A percentile compares a stretch with the other conserved stretches of the same genome.
Conservation (phyloP, 441 rosid species). For the Populus hybrid region DNA sequence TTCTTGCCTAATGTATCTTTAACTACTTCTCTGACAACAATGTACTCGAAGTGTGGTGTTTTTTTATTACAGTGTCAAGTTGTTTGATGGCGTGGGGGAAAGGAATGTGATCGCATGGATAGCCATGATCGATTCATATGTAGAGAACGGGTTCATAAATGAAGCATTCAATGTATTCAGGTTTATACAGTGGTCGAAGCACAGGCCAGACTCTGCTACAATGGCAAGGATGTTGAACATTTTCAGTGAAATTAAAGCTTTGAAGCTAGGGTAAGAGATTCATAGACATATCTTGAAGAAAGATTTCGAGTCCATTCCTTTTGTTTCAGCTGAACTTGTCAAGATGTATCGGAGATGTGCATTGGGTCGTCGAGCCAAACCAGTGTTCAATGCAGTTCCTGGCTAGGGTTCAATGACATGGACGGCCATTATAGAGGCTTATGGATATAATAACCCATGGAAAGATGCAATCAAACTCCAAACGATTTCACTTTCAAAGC, state of each 20-base stretch:
- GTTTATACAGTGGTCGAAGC: conserved; percentile 63
- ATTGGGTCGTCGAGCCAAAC: conserved; percentile 40
- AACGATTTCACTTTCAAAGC: conserved; percentile 59
- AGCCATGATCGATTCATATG: conserved; percentile 67
- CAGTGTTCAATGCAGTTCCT: conserved; percentile 44
- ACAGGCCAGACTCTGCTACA: conserved; percentile 67
- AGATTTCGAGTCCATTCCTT: conserved; percentile 37
- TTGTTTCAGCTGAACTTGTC: conserved; percentile 55
- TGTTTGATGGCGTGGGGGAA: conserved; percentile 46
- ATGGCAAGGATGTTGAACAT: conserved; percentile 55
- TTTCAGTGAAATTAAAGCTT: conserved; percentile 46
- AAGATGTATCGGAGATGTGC: conserved; percentile 70
- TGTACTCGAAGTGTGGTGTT: conserved; percentile 73
- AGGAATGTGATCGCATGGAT: conserved; percentile 84
- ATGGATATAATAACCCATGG: conserved; percentile 39
- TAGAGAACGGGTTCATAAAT: conserved; percentile 32
- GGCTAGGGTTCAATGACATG: conserved; percentile 70
- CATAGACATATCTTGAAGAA: too few relatives aligned
- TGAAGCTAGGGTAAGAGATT: conserved; percentile 62
- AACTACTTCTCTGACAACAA: conserved; percentile 61
- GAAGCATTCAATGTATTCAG: conserved; percentile 55
- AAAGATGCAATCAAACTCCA: conserved; percentile 53
- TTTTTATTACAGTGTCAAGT: conserved; percentile 26
- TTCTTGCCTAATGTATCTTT: too few relatives aligned
- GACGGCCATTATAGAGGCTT: conserved; percentile 73